Conservation (phyloP, 2,329 filamentous ascomycete genomes). For the Cladobotryum protrusum region DNA sequence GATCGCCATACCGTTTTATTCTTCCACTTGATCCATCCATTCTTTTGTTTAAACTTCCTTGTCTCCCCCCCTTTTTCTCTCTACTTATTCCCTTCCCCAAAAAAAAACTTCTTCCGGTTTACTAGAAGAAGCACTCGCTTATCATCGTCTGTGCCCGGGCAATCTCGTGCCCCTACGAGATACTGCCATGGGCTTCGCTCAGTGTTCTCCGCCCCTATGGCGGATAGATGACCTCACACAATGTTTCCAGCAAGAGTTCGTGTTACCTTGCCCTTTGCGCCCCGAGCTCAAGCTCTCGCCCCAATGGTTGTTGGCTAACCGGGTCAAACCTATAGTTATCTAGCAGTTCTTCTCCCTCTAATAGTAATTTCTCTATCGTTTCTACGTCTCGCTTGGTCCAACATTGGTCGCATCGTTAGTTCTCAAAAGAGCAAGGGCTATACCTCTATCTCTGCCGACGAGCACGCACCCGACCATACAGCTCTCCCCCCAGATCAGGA, state of each 20-base stretch:
- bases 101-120: background rate
- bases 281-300: slow-evolving; percentile 4
- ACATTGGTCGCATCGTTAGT: slow-evolving; percentile 46
- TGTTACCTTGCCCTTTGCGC: slow-evolving; percentile 14
- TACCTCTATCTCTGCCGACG: slow-evolving; percentile 43
- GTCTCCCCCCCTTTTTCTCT: background rate
- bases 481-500: slow-evolving; percentile 44
- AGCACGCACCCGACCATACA: slow-evolving; percentile 41
- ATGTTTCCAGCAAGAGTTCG: slow-evolving; percentile 64
- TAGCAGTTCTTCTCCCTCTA: slow-evolving; percentile 70
- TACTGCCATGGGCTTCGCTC: slow-evolving; percentile 37
- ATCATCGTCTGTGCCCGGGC: background rate
- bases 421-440: slow-evolving; percentile 51
- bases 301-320: background rate
- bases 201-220: slow-evolving; percentile 55
- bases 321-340: slow-evolving; percentile 22
- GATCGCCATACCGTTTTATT: background rate
- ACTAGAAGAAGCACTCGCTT: background rate
- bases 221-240: slow-evolving; percentile 56
- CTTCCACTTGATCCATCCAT: background rate
- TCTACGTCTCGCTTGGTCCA: slow-evolving; percentile 55
- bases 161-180: background rate
- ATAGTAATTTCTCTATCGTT: slow-evolving; percentile 64
- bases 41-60: background rate
- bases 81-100: background rate